These are phyloP conservation scores for Ganoderma multipileum DNA, from an alignment of 1,284 basidiomycete species.

Conservation along the genomic window DNA sequence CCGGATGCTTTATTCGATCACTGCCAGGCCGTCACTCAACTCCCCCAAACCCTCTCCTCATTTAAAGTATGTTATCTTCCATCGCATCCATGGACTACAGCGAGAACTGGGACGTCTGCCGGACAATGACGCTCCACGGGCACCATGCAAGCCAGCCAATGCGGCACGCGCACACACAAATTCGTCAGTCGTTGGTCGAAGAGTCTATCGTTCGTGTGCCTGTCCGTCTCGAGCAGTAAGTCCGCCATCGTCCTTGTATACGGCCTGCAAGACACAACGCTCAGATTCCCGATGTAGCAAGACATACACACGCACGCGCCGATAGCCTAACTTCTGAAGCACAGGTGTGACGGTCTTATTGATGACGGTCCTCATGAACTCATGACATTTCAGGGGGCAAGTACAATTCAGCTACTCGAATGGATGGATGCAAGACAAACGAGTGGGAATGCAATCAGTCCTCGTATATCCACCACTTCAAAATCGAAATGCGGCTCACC, in stretches of 20 bases:
- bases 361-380: too few species aligned
- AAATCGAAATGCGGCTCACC: too few species aligned
- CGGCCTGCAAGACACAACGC: not conserved
- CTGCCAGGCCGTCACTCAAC: not conserved
- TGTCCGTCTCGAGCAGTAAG: slow-evolving; percentile 35
- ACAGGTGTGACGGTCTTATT: too few species aligned
- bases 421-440: too few species aligned
- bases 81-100: slow-evolving; percentile 44
- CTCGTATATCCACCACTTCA: too few species aligned
- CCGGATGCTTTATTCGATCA: not conserved
- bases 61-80: not conserved
- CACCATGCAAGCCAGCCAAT: slow-evolving; percentile 37
- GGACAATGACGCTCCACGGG: slow-evolving; percentile 43
- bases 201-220: slow-evolving; percentile 19
- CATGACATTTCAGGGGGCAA: too few species aligned
- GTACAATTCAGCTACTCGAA: too few species aligned
- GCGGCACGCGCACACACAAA: slow-evolving; percentile 37
- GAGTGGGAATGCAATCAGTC: too few species aligned
- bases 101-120: slow-evolving; percentile 47
- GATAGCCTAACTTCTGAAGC: too few species aligned
- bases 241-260: not conserved
- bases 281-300: slow-evolving; percentile 19
- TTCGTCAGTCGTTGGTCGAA: slow-evolving; percentile 42
- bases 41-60: not conserved
- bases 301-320: too few species aligned